These are phyloP conservation scores for Groenewaldozyma tartarivorans DNA, from an alignment of 805 yeast genomes.

Conservation along the genomic window DNA sequence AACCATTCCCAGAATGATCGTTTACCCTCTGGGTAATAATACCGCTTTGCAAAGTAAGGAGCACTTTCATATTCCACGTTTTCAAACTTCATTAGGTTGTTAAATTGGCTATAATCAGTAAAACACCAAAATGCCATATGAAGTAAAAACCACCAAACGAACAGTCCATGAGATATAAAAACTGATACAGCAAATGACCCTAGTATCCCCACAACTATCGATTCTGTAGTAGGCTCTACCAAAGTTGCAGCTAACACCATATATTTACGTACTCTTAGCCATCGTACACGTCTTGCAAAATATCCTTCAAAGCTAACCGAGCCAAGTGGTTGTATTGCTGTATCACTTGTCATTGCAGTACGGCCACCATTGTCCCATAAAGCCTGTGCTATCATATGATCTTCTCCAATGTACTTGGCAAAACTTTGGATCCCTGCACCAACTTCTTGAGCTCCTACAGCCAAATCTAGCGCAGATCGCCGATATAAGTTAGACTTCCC, in stretches of 20 bases:
- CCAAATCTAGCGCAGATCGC: constrained; percentile 42
- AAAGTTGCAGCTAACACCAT: constrained; percentile 82
- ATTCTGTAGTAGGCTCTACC: constrained; percentile 80
- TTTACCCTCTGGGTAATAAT: constrained; percentile 17
- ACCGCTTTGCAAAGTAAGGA: constrained; percentile 22
- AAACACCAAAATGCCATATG: constrained; percentile 57
- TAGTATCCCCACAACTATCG: constrained; percentile 52
- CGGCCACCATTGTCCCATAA: constrained; percentile 63
- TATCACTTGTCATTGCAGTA: constrained; percentile 71
- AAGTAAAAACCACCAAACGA: constrained; percentile 28
- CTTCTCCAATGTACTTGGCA: constrained; percentile 81
- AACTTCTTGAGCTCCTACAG: constrained; percentile 14
- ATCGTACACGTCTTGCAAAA: constrained; percentile 59
- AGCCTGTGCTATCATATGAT: constrained; percentile 84
- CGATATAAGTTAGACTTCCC: constrained; percentile 81
- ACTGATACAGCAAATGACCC: constrained; percentile 54
- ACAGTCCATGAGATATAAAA: constrained; percentile 24
- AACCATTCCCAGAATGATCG: constrained; percentile 26
- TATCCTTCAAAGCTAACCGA: constrained; percentile 42
- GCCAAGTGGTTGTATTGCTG: constrained; percentile 64
- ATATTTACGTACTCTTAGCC: constrained; percentile 79
- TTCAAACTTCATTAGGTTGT: constrained; percentile 28
- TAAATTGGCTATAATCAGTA: constrained; percentile 54
- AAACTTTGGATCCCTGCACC: constrained; percentile 53
- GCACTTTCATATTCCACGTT: constrained; percentile 19